These are phyloP conservation scores for Aspergillus saccharolyticus DNA, from an alignment of 495 filamentous ascomycete genomes.

Conservation along the genomic window DNA sequence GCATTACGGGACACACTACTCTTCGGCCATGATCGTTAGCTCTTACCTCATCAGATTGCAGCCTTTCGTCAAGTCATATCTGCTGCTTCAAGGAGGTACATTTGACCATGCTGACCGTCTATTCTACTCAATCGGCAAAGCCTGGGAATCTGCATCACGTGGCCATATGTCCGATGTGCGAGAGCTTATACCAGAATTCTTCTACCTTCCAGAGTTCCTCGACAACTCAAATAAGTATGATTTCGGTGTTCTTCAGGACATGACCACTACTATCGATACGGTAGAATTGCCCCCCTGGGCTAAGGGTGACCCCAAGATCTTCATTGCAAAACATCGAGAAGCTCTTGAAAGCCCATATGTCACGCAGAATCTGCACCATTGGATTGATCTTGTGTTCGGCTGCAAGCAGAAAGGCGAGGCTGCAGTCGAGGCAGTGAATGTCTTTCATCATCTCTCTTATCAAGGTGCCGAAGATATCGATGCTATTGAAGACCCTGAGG, in stretches of 20 bases:
- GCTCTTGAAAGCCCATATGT: conserved; percentile 93
- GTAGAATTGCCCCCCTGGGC: conserved; percentile 92
- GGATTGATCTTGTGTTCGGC: conserved; percentile 96
- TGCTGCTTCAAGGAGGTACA: conserved; percentile 93
- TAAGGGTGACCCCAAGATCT: conserved; percentile 92
- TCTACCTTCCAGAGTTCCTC: conserved; percentile 90
- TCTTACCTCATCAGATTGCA: conserved; percentile 94
- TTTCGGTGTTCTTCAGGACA: conserved; percentile 80
- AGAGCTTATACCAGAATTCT: conserved; percentile 94
- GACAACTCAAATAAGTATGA: conserved; percentile 89
- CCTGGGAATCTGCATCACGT: conserved; percentile 84
- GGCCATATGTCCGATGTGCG: conserved; percentile 91
- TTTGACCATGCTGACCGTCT: conserved; percentile 95
- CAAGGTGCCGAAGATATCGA: conserved; percentile 91
- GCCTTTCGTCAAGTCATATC: conserved; percentile 92
- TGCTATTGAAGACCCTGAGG: conserved; percentile 79
- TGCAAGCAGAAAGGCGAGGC: conserved; percentile 93
- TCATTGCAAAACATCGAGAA: conserved; percentile 89
- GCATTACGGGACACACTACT: conserved; percentile 98
- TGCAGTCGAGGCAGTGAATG: conserved; percentile 84
- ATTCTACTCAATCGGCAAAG: conserved; percentile 87
- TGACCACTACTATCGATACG: conserved; percentile 70
- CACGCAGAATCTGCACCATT: conserved; percentile 81
- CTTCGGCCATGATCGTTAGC: conserved; percentile 96
- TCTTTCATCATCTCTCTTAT: conserved; percentile 94